A percentile compares a stretch with the other conserved stretches of the same genome.
Evolutionary conservation across 768 basidiomycete genomes (phyloP).

Genomic region (Galerina marginata): DNA sequence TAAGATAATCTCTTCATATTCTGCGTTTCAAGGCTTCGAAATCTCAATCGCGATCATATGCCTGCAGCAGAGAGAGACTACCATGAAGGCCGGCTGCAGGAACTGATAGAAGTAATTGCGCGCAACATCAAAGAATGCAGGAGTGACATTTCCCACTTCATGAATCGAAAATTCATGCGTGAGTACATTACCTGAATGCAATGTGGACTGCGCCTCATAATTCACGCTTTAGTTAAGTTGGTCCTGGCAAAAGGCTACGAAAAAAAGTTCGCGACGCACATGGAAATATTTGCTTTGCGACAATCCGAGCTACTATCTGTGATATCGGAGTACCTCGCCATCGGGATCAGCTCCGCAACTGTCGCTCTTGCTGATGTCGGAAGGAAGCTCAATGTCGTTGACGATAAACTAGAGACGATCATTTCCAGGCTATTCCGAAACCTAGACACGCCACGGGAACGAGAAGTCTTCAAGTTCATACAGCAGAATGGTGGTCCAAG

Average conservation of each 20-base stretch:
- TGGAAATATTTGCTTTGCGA: slow-evolving; percentile 14
- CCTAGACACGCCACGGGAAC: slow-evolving; percentile 38
- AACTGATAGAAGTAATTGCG: slow-evolving; percentile 7
- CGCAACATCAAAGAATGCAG: slow-evolving; percentile 15
- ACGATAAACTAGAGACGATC: slow-evolving; percentile 28
- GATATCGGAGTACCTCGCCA: slow-evolving; percentile 17
- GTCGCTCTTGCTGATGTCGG: slow-evolving; percentile 32
- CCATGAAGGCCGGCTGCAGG: slow-evolving; percentile 10
- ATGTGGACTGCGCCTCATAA: background rate
- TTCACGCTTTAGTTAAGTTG: slow-evolving; percentile 2
- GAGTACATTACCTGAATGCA: background rate
- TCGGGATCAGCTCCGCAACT: slow-evolving; percentile 29
- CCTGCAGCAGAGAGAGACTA: slow-evolving; percentile 13
- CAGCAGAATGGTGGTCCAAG: slow-evolving; percentile 36
- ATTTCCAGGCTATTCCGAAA: slow-evolving; percentile 32
- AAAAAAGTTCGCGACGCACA: slow-evolving; percentile 15
- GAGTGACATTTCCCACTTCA: slow-evolving; percentile 17
- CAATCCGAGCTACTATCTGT: slow-evolving; percentile 10
- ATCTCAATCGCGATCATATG: slow-evolving; percentile 29
- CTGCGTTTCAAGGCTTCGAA: slow-evolving; percentile 16
- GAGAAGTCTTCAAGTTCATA: slow-evolving; percentile 37
- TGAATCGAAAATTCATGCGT: slow-evolving; percentile 15
- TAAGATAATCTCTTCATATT: background rate
- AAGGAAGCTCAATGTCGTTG: slow-evolving; percentile 30
- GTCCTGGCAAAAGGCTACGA: slow-evolving; percentile 15